phyloP scores from a whole-genome alignment of 192 early-diverging fungal genomes.

The Backusella psychrophila region DNA sequence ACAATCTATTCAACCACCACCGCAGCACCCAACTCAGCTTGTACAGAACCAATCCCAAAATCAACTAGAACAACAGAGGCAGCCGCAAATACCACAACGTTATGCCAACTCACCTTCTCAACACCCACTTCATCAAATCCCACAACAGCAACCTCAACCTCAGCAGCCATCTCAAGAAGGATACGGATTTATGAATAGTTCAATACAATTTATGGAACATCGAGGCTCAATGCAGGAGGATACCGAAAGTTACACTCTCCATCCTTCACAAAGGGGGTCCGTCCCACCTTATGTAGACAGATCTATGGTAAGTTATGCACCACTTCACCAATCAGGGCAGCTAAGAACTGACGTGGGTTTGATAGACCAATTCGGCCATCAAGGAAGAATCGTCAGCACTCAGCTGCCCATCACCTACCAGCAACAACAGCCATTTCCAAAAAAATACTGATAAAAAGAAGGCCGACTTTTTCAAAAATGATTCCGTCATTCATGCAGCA shows the following conservation, averaged over 20 bases:
- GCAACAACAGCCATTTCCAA: not conserved
- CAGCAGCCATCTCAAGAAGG: not conserved
- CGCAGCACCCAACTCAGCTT: not conserved
- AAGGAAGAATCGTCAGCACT: conserved; percentile 1
- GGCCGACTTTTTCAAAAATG: not conserved
- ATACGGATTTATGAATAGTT: not conserved
- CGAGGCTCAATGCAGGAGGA: not conserved
- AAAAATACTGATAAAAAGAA: not conserved
- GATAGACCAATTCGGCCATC: conserved; percentile 7
- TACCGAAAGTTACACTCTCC: not conserved
- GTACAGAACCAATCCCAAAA: not conserved
- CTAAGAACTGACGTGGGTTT: conserved; percentile 5
- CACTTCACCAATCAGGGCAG: not conserved
- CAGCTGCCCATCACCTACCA: not conserved
- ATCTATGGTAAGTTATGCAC: not conserved
- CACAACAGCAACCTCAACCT: not conserved
- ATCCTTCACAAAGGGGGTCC: not conserved
- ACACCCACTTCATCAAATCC: not conserved
- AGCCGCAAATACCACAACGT: not conserved
- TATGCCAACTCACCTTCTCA: not conserved
- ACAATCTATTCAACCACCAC: not conserved
- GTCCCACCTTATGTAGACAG: not conserved
- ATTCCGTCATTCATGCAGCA: not conserved
- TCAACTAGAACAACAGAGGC: conserved; percentile 1
- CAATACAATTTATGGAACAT: not conserved